Evolutionary conservation across 257 asterid genomes (phyloP), one percentile per base, ranked within the genome.

Genomic region (Ocimum tenuiflorum): DNA sequence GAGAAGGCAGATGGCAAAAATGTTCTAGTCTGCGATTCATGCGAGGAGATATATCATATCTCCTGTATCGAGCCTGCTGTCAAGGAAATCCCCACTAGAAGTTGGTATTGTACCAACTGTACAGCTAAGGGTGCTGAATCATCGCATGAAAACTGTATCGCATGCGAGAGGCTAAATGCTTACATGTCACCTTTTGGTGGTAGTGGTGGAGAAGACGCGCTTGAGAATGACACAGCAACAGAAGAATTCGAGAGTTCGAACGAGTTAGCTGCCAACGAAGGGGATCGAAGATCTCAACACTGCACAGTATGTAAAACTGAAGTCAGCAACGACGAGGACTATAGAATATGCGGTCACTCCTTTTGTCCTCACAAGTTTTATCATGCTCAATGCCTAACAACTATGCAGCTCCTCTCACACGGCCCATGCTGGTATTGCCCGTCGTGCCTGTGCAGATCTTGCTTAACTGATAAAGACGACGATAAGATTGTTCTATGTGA

Each of bases 371-470:
- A 86, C 76, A 91, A 88, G 71, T 83, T 76, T 76, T 91, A 85
- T 84, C 98, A 91, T 65, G 81, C 73, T 51, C 79, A 77, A 60
- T 91, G 98, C 78, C 73, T 91, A 82, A 88, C 88, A 8, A 68
- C 70, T 14, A 73, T 76, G 78, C 91, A 91, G 81, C 74, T 91
- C 79, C 64, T 61, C 50, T 69, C 81, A 19, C 29, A 78, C 29
- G 90, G 95, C 10, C 72, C 85, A 2, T 68, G 85, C 45, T 91
- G 98, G 98, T 88, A 91, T 63, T 91, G 98, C 77, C 98, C 95
- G 24, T 88, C 96, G 24, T 91, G 98, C 71, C 81, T 91, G 31
- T 91, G 98, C 67, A 73, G 95, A 80, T 60, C 73, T 70, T 91
- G 98, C 83, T 80, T 82, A 36, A 62, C 75, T 14, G 94, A 91